Percentiles rank a stretch among this genome's conserved stretches.
Conservation (phyloP, 2,329 filamentous ascomycete genomes). For the Pseudogymnoascus sp. region DNA sequence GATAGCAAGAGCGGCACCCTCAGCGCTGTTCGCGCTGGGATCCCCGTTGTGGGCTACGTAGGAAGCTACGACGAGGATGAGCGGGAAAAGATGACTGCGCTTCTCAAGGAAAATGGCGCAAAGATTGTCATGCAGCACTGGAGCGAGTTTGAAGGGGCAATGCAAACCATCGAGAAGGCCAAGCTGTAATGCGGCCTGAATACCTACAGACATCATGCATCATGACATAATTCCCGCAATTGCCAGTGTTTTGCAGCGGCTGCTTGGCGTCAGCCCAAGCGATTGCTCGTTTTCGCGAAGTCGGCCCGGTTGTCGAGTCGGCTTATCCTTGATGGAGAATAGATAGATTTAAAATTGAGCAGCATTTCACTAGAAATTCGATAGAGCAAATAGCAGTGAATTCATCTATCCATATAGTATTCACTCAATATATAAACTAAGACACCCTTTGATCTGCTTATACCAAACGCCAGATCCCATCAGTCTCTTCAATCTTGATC, state of each 20-base stretch:
- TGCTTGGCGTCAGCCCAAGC: background rate
- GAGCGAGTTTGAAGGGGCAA: conserved; percentile 40
- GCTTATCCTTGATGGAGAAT: background rate
- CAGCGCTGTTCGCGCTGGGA: conserved; percentile 68
- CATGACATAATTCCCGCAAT: conserved; percentile 7
- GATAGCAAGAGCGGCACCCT: conserved; percentile 81
- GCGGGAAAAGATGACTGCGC: conserved; percentile 57
- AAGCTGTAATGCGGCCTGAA: conserved; percentile 4
- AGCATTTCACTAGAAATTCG: background rate
- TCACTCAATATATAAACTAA: no score
- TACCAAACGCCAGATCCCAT: conserved; percentile 60
- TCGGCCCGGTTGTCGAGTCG: background rate
- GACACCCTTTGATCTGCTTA: conserved; percentile 9
- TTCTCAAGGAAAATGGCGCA: conserved; percentile 54
- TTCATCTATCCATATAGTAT: background rate
- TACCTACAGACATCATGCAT: background rate
- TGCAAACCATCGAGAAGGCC: conserved; percentile 21
- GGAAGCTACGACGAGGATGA: conserved; percentile 59
- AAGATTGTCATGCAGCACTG: conserved; percentile 55
- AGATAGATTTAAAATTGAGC: background rate
- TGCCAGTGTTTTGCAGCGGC: background rate
- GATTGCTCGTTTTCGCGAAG: background rate
- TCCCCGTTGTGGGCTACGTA: conserved; percentile 78
- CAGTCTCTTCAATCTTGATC: conserved; percentile 63
- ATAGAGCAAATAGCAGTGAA: background rate